Evolutionary conservation across 2,329 filamentous ascomycete species (phyloP), one percentile per base, ranked within the genome.

Genomic region (Trichoderma sp.): DNA sequence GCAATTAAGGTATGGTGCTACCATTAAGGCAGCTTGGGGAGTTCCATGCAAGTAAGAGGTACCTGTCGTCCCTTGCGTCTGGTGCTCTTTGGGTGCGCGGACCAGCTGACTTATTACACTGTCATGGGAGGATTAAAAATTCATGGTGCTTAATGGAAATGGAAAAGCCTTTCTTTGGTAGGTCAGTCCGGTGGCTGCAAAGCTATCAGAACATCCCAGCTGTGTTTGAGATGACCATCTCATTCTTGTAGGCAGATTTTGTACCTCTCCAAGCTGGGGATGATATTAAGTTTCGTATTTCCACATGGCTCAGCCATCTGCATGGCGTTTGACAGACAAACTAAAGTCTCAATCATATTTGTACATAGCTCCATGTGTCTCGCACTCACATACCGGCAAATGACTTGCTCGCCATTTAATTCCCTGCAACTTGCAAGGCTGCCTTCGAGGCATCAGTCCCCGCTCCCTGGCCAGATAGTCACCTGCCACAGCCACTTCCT

Each of bases 71-170:
- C 66, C 66, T 69, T 41, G 66, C 21, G 31, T 59, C 45, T 66
- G 56, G 8, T 68, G 56, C 63, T 68, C 64, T 53, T n/a, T n/a
- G 14, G 72, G 50, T 64, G 53, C 45, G 29, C 64, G 33, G 27
- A 62, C 72, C 64, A 66, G 72, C 63, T 69, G 72, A 75, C 72
- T 75, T 63, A n/a, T 24, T 56, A 12, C 16, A 63, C 35, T 56
- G 68, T 71, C 68, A 71, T 63, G 59, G 29, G 68, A 63, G 27
- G 38, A 16, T 35, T 56, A 31, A 35, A 56, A 56, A 14, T 24
- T 24, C 11, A 56, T 56, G 60, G 64, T 41, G 45, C 45, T 50
- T 50, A 41, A 41, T 41, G 38, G 45, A n/a, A 53, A 53, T 53
- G 45, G 45, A 53, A 53, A 53, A 9, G 45, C 45, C 45, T 53